Evolutionary conservation across 1,284 basidiomycete genomes (phyloP).

Genomic region (Cryptococcus maquisensis): DNA sequence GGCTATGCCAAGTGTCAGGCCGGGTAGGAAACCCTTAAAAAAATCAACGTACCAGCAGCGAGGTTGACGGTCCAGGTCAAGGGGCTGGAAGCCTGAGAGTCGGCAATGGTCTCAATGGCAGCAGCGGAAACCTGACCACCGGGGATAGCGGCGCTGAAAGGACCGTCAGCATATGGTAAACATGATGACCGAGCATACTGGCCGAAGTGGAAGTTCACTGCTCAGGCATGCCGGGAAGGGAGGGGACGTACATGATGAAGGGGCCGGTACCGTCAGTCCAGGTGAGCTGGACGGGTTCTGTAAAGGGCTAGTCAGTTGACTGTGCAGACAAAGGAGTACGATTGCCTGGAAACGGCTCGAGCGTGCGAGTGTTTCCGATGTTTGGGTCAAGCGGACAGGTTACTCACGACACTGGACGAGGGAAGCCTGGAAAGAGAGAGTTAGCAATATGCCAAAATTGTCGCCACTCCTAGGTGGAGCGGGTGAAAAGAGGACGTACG

Average conservation of each 20-base stretch:
- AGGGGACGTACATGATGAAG: constrained; percentile 41
- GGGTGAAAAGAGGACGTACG: constrained; percentile 22
- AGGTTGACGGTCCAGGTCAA: constrained; percentile 43
- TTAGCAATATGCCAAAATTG: not conserved
- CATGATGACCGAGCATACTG: not conserved
- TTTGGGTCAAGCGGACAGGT: not conserved
- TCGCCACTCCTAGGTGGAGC: not conserved
- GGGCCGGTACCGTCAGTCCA: constrained; percentile 34
- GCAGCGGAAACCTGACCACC: constrained; percentile 33
- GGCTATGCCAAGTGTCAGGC: constrained; percentile 10
- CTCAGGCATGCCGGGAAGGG: not conserved
- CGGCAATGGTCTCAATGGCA: constrained; percentile 27
- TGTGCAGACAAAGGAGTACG: not conserved
- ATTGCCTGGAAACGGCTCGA: not conserved
- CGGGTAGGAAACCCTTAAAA: not conserved
- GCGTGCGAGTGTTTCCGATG: not conserved
- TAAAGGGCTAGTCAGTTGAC: not conserved
- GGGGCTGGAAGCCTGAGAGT: constrained; percentile 18
- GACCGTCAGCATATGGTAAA: not conserved
- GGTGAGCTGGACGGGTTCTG: constrained; percentile 36
- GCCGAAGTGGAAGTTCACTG: not conserved
- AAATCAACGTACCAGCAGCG: constrained; percentile 19
- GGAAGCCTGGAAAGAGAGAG: constrained; percentile 20
- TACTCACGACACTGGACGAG: constrained; percentile 42
- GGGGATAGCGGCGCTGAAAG: constrained; percentile 37